Evolutionary conservation across 257 asterid species (phyloP).

Genomic region (Solanum etuberosum): DNA sequence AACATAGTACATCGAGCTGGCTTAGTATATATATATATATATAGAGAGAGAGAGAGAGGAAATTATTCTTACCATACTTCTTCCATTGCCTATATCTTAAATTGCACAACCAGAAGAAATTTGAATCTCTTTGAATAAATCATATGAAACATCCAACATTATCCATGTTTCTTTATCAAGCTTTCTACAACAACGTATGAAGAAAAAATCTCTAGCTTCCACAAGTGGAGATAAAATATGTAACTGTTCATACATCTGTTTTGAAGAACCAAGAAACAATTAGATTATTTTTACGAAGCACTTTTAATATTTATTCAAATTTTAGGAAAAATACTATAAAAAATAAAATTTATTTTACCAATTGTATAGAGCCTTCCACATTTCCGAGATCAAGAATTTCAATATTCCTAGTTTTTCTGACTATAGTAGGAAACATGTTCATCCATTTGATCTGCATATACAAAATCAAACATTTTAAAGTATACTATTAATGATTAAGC

Average conservation of each 20-base stretch:
- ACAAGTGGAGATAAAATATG: neutral
- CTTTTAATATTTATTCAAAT: neutral
- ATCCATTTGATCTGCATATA: constrained; percentile 44
- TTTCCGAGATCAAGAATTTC: constrained; percentile 32
- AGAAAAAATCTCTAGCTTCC: constrained; percentile 50
- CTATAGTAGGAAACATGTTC: constrained; percentile 51
- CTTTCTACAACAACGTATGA: constrained; percentile 43
- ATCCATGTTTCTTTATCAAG: constrained; percentile 34
- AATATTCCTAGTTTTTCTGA: constrained; percentile 32
- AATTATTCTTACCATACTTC: too few species aligned
- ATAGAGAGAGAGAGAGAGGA: too few species aligned
- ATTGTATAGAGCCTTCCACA: constrained; percentile 32
- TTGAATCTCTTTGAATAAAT: too few species aligned
- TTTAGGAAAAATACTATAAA: neutral
- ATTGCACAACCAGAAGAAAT: too few species aligned
- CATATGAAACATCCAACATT: constrained; percentile 47
- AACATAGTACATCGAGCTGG: too few species aligned
- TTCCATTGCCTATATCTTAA: too few species aligned
- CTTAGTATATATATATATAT: too few species aligned
- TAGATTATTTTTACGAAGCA: neutral
- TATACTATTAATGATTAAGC: neutral
- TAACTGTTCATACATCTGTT: constrained; percentile 50
- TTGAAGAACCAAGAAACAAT: neutral
- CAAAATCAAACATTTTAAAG: neutral
- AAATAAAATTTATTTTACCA: neutral